Percentiles rank a stretch among this genome's conserved stretches.
Evolutionary conservation across 768 basidiomycete genomes (phyloP).

Genomic region (Sistotremastrum niveocremeum): DNA sequence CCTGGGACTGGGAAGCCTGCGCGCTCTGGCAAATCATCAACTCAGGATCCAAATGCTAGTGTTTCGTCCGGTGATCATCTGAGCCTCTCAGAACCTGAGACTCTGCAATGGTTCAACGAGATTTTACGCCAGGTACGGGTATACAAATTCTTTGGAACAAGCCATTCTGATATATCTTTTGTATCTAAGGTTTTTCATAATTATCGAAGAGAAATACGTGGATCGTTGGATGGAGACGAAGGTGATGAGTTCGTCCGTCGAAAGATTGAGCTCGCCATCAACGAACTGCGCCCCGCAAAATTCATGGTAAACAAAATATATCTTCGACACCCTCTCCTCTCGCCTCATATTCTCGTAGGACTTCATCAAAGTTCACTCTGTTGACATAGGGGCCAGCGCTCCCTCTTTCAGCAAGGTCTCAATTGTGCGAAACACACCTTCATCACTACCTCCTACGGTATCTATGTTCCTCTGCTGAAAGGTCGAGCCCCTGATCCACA

Average conservation of each 20-base stretch:
- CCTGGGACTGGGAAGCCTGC: slow-evolving; percentile 1
- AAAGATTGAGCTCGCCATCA: slow-evolving; percentile 70
- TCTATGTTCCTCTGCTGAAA: too few relatives aligned
- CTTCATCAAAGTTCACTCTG: slow-evolving; percentile 71
- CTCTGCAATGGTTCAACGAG: slow-evolving; percentile 84
- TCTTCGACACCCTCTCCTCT: not conserved
- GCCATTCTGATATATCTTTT: not conserved
- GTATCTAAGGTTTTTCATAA: slow-evolving; percentile 43
- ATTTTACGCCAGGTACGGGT: slow-evolving; percentile 62
- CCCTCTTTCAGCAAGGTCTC: slow-evolving; percentile 48
- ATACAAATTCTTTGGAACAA: not conserved
- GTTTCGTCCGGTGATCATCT: too few relatives aligned
- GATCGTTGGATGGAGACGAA: slow-evolving; percentile 51
- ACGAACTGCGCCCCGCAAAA: slow-evolving; percentile 55
- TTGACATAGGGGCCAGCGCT: slow-evolving; percentile 70
- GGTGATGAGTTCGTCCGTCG: slow-evolving; percentile 76
- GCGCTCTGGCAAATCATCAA: not conserved
- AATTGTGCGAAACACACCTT: too few relatives aligned
- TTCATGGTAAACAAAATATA: slow-evolving; percentile 40
- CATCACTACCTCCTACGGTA: too few relatives aligned
- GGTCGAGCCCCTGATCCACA: too few relatives aligned
- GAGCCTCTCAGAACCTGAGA: slow-evolving; percentile 32
- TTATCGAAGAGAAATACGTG: slow-evolving; percentile 66
- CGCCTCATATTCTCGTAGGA: slow-evolving; percentile 35
- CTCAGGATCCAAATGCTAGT: not conserved